Evolutionary conservation across 768 basidiomycete genomes (phyloP), one percentile per base, ranked within the genome.

Genomic region (Phanerochaete carnosa): DNA sequence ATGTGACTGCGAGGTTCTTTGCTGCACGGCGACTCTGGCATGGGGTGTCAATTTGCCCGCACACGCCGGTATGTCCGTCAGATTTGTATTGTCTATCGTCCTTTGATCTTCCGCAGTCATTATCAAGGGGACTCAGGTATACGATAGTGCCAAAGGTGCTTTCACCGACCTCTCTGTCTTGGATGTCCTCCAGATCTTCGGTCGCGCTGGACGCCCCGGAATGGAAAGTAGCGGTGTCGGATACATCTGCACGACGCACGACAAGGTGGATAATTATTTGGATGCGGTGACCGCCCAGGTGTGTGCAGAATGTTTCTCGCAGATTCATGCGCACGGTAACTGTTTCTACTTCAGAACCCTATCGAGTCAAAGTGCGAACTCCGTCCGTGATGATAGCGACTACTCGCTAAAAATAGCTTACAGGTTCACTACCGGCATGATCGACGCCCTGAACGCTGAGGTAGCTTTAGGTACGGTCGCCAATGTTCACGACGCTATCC

Each of bases 1-100:
- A 19, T 19, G 8, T n/a, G 13, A 26, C 49, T n/a, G 28, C 25
- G 66, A 97, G 95, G 95, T 99, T 54, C 79, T 99, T 19, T 97
- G 94, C 73, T 99, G 97, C 77, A 99, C 97, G 1, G 94, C 97
- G 5, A 99, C 97, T 2, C 80, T 99, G 45, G 97, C 97, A 4
- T 99, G 97, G 97, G 97, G 97, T 75, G 97, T 99, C 66, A 99
- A 99, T 73, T 77, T 99, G 63, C 97, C 97, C 33, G 97, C 97
- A 19, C 96, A 98, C 75, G 97, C 97, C 59, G 94, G 92, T 67
- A 55, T 57, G 63, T 58, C 46, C 51, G 64, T 6, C 19, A 45
- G 22, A 23, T 37, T 1, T 22, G 16, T 32, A 29, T 63, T 9
- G 6, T n/a, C 25, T 33, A 19, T 19, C 39, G 19, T 2, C 12